Evolutionary conservation across 495 filamentous ascomycete species (phyloP).

Genomic region (Lichina pygmaea): DNA sequence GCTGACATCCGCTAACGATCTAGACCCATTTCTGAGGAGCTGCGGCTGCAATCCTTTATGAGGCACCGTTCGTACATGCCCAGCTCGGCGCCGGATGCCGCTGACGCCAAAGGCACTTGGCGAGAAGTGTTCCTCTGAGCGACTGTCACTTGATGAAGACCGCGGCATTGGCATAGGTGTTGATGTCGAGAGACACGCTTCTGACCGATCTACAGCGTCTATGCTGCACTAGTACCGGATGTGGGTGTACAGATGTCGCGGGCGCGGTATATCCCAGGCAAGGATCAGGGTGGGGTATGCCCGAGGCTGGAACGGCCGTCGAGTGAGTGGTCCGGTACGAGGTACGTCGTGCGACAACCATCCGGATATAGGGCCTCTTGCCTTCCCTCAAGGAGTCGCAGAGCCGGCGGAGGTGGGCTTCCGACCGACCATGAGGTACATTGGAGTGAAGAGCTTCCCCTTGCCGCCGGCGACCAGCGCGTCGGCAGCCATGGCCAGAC

Average conservation of each 20-base stretch:
- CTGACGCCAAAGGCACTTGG: too few species aligned
- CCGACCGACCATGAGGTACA: constrained; percentile 94
- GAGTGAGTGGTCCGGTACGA: background rate
- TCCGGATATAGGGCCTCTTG: too few species aligned
- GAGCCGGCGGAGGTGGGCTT: constrained; percentile 26
- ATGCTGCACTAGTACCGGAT: too few species aligned
- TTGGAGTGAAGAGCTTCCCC: constrained; percentile 89
- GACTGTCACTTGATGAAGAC: too few species aligned
- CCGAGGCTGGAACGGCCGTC: background rate
- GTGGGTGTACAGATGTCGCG: constrained; percentile 20
- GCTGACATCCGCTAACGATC: too few species aligned
- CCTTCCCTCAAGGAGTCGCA: too few species aligned
- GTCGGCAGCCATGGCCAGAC: constrained; percentile 59
- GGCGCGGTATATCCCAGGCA: constrained; percentile 23
- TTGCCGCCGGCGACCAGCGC: constrained; percentile 71
- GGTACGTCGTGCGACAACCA: background rate
- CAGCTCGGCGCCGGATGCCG: too few species aligned
- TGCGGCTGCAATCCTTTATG: too few species aligned
- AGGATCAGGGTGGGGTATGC: background rate
- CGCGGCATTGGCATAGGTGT: constrained; percentile 44
- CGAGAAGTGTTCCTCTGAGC: too few species aligned
- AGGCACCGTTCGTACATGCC: too few species aligned
- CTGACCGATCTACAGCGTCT: too few species aligned
- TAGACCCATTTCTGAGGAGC: too few species aligned
- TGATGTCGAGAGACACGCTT: constrained; percentile 42